Base-by-base conservation (phyloP, 1,139 yeast genomes). In the Sugiyamaella xylanicola region DNA sequence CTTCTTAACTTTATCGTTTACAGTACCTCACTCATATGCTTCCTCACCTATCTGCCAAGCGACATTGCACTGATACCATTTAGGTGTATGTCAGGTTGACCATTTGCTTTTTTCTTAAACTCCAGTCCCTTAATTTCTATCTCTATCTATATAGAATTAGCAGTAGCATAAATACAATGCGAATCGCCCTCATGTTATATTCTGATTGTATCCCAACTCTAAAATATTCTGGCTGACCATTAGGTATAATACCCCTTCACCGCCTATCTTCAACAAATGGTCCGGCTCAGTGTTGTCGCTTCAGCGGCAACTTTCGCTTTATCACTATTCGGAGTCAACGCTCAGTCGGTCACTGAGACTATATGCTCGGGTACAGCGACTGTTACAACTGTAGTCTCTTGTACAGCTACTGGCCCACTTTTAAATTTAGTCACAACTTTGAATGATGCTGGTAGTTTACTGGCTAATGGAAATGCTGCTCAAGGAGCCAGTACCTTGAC, bases 171-270 rank as follows among this genome's bases (percentile, higher is more conserved):
- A 37, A 48, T 48, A 48, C 25, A 37, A 27, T 11, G 29, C 22
- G 2, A 2, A 27, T 48, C 36, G 43, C 43, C 17, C 13, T 37
- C 4, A 2, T n/a, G 32, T 2, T 4, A 8, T 21, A 2, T 13
- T 43, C 9, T 17, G n/a, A 21, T n/a, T 45, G 7, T 19, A 32
- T 29, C 27, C 36, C 50, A 17, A 9, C 35, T 13, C 9, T 29
- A 13, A 45, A 7, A 29, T n/a, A 32, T 11, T n/a, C 35, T 9
- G 3, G 11, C 36, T 25, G 39, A 45, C 36, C 36, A 45, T 29
- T 45, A 45, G 49, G 49, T 19, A 35, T 29, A 46, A 48, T 48
- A 48, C 52, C 46, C 52, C 45, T 9, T 48, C 25, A 20, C 45
- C 25, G 45, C 45, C 37, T 45, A 45, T 2, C 20, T 7, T 21